These are phyloP conservation scores for Syncephalastrum monosporum DNA, from an alignment of 371 early-diverging fungal genomes.

Conservation along the genomic window DNA sequence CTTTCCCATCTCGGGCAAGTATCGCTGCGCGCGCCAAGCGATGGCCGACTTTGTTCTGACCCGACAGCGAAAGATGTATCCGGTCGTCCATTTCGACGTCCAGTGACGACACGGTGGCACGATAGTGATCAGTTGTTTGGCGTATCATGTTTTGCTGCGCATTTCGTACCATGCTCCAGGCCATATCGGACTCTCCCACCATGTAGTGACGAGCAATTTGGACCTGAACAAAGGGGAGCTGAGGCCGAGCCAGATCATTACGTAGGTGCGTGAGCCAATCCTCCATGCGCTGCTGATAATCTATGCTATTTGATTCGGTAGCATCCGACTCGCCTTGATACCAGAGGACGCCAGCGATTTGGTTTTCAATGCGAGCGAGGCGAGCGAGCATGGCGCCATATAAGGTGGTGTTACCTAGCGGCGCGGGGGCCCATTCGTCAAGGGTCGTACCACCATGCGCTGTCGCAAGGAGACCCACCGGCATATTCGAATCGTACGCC, in stretches of 20 bases:
- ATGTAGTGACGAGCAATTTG: slow-evolving; percentile 30
- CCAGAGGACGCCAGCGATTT: slow-evolving; percentile 40
- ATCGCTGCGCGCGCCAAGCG: slow-evolving; percentile 29
- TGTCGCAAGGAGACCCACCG: slow-evolving; percentile 40
- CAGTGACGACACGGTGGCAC: slow-evolving; percentile 10
- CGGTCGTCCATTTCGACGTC: slow-evolving; percentile 37
- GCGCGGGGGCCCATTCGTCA: slow-evolving; percentile 23
- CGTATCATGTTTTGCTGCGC: slow-evolving; percentile 17
- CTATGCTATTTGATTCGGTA: not conserved
- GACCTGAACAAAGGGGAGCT: slow-evolving; percentile 27
- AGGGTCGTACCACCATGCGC: slow-evolving; percentile 43
- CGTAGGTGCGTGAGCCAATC: slow-evolving; percentile 17
- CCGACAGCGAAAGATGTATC: slow-evolving; percentile 33
- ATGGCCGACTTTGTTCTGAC: slow-evolving; percentile 22
- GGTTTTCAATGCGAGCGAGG: slow-evolving; percentile 15
- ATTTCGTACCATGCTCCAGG: slow-evolving; percentile 29
- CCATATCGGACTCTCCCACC: slow-evolving; percentile 5
- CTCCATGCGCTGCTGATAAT: slow-evolving; percentile 16
- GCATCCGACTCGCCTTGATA: slow-evolving; percentile 50
- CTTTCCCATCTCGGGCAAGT: slow-evolving; percentile 3
- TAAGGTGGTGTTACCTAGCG: slow-evolving; percentile 12
- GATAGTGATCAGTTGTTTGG: slow-evolving; percentile 7
- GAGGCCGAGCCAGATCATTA: slow-evolving; percentile 2
- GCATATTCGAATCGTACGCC: slow-evolving; percentile 20
- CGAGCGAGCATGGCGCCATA: slow-evolving; percentile 42